Percentiles rank a stretch among this genome's conserved stretches.
These are phyloP conservation scores for Alternaria panax DNA, from an alignment of 2,329 filamentous ascomycete genomes.

Conservation along the genomic window DNA sequence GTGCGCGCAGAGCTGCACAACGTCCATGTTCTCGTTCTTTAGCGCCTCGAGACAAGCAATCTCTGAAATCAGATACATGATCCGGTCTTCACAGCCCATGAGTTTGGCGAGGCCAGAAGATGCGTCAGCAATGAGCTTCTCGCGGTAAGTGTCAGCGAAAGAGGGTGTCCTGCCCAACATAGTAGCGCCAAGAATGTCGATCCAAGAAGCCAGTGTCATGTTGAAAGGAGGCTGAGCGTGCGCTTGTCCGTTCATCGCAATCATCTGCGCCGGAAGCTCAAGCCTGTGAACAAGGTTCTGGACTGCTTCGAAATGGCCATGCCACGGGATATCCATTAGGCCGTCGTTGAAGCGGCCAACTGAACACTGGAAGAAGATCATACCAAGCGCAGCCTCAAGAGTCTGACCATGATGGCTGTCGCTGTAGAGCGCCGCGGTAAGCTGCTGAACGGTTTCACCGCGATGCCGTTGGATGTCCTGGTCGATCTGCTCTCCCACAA, in stretches of 20 bases:
- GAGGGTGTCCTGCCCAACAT: slow-evolving; percentile 86
- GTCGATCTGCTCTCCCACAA: slow-evolving; percentile 77
- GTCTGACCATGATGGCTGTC: slow-evolving; percentile 88
- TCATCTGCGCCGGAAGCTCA: slow-evolving; percentile 74
- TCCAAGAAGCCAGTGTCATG: slow-evolving; percentile 94
- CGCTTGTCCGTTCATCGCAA: slow-evolving; percentile 64
- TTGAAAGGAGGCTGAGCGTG: slow-evolving; percentile 80
- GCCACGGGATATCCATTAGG: slow-evolving; percentile 92
- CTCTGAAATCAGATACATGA: slow-evolving; percentile 98
- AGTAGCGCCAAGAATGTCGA: slow-evolving; percentile 93
- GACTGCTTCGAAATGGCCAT: slow-evolving; percentile 93
- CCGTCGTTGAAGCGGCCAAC: slow-evolving; percentile 86
- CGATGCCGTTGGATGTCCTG: slow-evolving; percentile 91
- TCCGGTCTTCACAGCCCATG: slow-evolving; percentile 95
- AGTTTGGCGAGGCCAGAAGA: slow-evolving; percentile 83
- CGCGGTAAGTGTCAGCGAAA: slow-evolving; percentile 94
- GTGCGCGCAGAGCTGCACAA: slow-evolving; percentile 86
- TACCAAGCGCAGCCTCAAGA: slow-evolving; percentile 87
- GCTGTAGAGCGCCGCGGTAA: slow-evolving; percentile 80
- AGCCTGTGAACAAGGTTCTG: slow-evolving; percentile 86
- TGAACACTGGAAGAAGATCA: slow-evolving; percentile 96
- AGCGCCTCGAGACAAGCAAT: slow-evolving; percentile 94
- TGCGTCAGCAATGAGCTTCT: slow-evolving; percentile 77
- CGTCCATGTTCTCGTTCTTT: slow-evolving; percentile 78
- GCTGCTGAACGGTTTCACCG: slow-evolving; percentile 82